Percentiles rank a stretch among this genome's conserved stretches.
phyloP scores from a whole-genome alignment of 257 asterid species.

The Solanum chiquidenum region DNA sequence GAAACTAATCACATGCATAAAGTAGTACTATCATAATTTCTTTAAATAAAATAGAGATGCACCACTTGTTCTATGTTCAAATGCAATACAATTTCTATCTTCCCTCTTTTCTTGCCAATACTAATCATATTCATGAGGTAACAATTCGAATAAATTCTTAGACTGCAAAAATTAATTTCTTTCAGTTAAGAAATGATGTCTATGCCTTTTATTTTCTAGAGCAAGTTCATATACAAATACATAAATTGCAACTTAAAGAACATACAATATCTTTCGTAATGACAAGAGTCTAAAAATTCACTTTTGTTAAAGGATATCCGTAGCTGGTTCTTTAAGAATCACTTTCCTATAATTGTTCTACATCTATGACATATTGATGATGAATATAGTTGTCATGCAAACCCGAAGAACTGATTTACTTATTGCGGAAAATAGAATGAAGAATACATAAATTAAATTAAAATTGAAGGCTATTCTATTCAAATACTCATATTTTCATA shows the following conservation, averaged over 20 bases:
- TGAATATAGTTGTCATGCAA: background rate
- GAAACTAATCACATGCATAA: too few relatives aligned
- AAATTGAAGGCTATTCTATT: background rate
- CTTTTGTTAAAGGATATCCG: background rate
- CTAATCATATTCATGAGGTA: too few relatives aligned
- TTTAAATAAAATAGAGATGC: background rate
- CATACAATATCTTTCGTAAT: background rate
- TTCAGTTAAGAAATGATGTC: too few relatives aligned
- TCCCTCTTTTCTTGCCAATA: too few relatives aligned
- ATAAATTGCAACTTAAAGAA: background rate
- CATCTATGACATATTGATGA: background rate
- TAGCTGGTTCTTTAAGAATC: background rate
- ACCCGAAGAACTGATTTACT: background rate
- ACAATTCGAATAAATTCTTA: too few relatives aligned
- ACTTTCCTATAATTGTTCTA: background rate
- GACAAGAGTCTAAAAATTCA: background rate
- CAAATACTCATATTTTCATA: background rate
- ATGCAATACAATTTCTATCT: background rate
- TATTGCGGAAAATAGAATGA: background rate
- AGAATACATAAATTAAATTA: background rate
- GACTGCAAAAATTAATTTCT: too few relatives aligned
- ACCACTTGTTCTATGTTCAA: background rate
- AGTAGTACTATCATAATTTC: too few relatives aligned
- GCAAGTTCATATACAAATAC: background rate
- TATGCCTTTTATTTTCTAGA: background rate